Evolutionary conservation across 176 grass and related monocot genomes (phyloP).

Genomic region (Zea luxurians): DNA sequence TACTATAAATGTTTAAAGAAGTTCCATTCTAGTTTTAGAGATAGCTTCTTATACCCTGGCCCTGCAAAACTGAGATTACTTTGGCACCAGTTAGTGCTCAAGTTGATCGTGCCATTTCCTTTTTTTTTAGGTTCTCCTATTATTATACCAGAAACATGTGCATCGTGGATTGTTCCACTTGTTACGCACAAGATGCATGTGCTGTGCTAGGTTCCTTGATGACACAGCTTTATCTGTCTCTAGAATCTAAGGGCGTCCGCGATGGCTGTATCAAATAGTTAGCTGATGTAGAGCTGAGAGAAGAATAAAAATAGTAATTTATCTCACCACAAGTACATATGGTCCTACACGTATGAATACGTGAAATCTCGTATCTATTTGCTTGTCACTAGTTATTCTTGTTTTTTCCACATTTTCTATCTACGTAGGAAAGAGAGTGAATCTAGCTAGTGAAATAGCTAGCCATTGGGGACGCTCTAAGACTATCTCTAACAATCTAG

Average conservation of each 20-base stretch:
- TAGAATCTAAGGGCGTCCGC: conserved; percentile 30
- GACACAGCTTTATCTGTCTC: conserved; percentile 26
- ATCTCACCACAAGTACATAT: too few relatives aligned
- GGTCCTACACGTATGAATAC: too few relatives aligned
- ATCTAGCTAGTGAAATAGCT: too few relatives aligned
- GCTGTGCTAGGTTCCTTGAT: conserved; percentile 40
- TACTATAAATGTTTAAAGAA: conserved; percentile 2
- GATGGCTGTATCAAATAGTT: too few relatives aligned
- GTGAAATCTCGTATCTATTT: too few relatives aligned
- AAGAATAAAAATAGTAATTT: too few relatives aligned
- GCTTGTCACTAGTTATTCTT: too few relatives aligned
- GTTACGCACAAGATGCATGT: conserved; percentile 29
- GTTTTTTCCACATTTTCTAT: too few relatives aligned
- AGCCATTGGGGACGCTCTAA: too few relatives aligned
- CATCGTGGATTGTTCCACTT: conserved; percentile 26
- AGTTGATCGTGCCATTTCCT: conserved; percentile 9
- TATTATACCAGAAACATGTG: conserved; percentile 37
- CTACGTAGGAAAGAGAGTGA: conserved; percentile 34
- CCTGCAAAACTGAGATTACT: conserved; percentile 21
- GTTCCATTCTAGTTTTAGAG: conserved; percentile 9
- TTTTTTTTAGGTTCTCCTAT: conserved; percentile 16
- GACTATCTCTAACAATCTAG: too few relatives aligned
- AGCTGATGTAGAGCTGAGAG: too few relatives aligned
- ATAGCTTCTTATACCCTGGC: background rate
- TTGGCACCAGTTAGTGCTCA: conserved; percentile 16